Evolutionary conservation across 495 filamentous ascomycete species (phyloP).

Genomic region (Podospora fimiseda): DNA sequence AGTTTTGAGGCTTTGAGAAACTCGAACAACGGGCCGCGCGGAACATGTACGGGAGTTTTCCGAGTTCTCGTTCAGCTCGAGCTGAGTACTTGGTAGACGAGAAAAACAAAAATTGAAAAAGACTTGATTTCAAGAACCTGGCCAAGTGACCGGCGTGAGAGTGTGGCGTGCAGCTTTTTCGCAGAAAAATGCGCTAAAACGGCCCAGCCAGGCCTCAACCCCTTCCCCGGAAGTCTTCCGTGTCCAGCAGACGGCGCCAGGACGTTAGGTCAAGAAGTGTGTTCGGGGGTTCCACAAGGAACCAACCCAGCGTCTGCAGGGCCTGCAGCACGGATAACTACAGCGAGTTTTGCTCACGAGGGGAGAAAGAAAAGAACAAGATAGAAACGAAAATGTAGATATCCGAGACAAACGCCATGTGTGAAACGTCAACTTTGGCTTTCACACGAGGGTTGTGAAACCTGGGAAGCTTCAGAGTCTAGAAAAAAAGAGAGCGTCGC

Average conservation of each 20-base stretch:
- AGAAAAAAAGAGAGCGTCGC: background rate
- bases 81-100: too few relatives aligned
- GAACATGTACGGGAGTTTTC: background rate
- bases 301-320: too few relatives aligned
- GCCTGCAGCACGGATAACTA: background rate
- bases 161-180: background rate
- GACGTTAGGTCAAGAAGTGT: background rate
- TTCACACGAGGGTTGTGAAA: background rate
- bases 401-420: slow-evolving; percentile 4
- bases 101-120: background rate
- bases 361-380: background rate
- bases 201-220: background rate
- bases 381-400: slow-evolving; percentile 1
- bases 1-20: too few relatives aligned
- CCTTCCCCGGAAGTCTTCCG: background rate
- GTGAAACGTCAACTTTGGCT: slow-evolving; percentile 3
- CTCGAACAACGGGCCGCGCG: too few relatives aligned
- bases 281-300: too few relatives aligned
- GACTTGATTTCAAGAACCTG: too few relatives aligned
- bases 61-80: background rate
- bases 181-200: background rate
- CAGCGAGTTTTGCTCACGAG: background rate
- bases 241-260: background rate
- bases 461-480: background rate
- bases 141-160: too few relatives aligned